A percentile compares a stretch with the other conserved stretches of the same genome.
These are phyloP conservation scores for Pelargonium cotyledonis DNA, from an alignment of 441 rosid species.

Conservation along the genomic window DNA sequence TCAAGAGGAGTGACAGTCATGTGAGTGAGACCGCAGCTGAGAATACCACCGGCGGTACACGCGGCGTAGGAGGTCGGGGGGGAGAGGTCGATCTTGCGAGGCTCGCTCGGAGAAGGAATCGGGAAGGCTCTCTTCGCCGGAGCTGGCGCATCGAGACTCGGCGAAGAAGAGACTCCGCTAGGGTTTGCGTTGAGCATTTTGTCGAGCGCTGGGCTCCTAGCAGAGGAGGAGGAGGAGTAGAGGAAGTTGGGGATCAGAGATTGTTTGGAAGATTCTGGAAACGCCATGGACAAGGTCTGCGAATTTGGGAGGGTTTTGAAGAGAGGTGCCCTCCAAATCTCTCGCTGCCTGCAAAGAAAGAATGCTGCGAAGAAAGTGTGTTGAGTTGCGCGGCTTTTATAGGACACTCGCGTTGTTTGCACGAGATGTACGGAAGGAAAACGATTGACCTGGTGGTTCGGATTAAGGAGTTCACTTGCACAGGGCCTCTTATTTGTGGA, in stretches of 20 bases:
- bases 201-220: conserved; percentile 31
- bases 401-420: neutral
- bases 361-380: neutral
- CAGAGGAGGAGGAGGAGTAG: conserved; percentile 38
- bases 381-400: conserved; percentile 2
- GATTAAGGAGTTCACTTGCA: no score
- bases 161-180: conserved; percentile 20
- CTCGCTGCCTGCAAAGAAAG: neutral
- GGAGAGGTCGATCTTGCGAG: conserved; percentile 77
- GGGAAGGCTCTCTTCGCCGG: conserved; percentile 31
- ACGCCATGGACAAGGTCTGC: conserved; percentile 30
- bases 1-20: conserved; percentile 95
- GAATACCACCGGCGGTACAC: conserved; percentile 84
- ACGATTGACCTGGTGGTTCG: no score
- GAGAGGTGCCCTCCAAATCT: neutral
- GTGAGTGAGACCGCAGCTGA: conserved; percentile 97
- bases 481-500: no score
- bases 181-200: conserved; percentile 30
- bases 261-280: conserved; percentile 37
- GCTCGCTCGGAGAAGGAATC: conserved; percentile 70
- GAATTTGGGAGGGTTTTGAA: no score
- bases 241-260: conserved; percentile 71
- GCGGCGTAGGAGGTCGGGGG: conserved; percentile 93
- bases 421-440: neutral
- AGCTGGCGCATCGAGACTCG: conserved; percentile 14